phyloP scores from a whole-genome alignment of 2,329 filamentous ascomycete genomes.

The Fusarium subglutinans region DNA sequence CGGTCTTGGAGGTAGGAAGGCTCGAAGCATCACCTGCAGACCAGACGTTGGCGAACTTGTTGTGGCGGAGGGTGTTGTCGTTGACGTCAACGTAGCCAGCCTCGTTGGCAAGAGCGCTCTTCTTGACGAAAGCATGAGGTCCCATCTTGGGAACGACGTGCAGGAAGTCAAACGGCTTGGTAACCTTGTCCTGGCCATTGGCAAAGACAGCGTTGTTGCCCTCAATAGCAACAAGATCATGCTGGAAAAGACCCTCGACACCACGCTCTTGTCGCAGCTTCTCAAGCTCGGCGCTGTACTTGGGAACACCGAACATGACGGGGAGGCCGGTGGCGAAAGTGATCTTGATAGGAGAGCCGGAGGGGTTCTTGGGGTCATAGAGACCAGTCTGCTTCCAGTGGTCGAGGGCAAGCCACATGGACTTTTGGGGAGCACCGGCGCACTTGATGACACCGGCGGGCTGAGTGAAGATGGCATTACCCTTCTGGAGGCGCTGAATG shows the following conservation, averaged over 20 bases:
- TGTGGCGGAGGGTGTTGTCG: conserved; percentile 61
- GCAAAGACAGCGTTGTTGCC: conserved; percentile 64
- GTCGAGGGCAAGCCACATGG: conserved; percentile 70
- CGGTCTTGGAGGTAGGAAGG: conserved; percentile 66
- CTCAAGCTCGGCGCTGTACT: conserved; percentile 65
- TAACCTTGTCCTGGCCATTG: conserved; percentile 55
- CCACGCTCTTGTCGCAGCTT: conserved; percentile 61
- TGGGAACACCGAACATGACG: conserved; percentile 68
- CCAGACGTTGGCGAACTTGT: conserved; percentile 66
- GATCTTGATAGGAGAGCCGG: conserved; percentile 58
- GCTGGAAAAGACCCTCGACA: conserved; percentile 67
- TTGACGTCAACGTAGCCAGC: conserved; percentile 68
- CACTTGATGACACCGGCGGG: conserved; percentile 68
- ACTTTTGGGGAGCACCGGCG: conserved; percentile 69
- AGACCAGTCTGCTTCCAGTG: conserved; percentile 64
- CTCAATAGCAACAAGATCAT: conserved; percentile 63
- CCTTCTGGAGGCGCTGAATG: conserved; percentile 58
- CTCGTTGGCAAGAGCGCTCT: conserved; percentile 63
- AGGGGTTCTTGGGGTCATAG: conserved; percentile 54
- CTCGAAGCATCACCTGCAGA: conserved; percentile 68
- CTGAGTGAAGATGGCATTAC: conserved; percentile 67
- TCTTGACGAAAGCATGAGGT: conserved; percentile 62
- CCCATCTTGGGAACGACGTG: conserved; percentile 69
- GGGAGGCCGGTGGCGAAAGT: conserved; percentile 65
- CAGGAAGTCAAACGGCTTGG: conserved; percentile 61